Conservation (phyloP, 176 grass and related monocot genomes). For the Oryza glumipatula region DNA sequence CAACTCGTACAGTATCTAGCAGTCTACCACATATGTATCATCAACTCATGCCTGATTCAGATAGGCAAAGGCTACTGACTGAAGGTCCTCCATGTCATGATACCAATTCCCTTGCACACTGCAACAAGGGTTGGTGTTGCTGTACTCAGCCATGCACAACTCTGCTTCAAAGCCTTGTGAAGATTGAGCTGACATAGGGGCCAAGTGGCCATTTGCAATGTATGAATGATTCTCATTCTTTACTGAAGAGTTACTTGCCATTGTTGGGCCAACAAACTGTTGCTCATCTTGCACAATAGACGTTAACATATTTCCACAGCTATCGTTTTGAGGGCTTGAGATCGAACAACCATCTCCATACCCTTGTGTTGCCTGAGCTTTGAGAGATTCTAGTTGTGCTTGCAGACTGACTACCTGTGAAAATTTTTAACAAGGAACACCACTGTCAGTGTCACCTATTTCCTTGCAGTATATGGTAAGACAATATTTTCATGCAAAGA, state of each 20-base stretch:
- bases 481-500: slow-evolving; percentile 6
- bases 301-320: slow-evolving; percentile 28
- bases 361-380: slow-evolving; percentile 53
- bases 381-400: slow-evolving; percentile 77
- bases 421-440: slow-evolving; percentile 25
- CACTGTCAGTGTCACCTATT: slow-evolving; percentile 27
- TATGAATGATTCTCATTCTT: slow-evolving; percentile 51
- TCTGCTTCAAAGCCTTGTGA: slow-evolving; percentile 48
- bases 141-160: slow-evolving; percentile 40
- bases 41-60: slow-evolving; percentile 59
- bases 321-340: slow-evolving; percentile 52
- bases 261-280: slow-evolving; percentile 25
- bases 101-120: slow-evolving; percentile 46
- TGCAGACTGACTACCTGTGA: slow-evolving; percentile 78
- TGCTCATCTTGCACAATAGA: slow-evolving; percentile 32
- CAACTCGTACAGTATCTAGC: slow-evolving; percentile 7
- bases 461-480: slow-evolving; percentile 3
- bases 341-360: slow-evolving; percentile 40
- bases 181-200: slow-evolving; percentile 46
- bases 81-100: slow-evolving; percentile 71
- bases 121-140: slow-evolving; percentile 46
- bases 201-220: slow-evolving; percentile 38
- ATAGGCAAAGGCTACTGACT: slow-evolving; percentile 68
- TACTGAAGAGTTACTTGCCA: slow-evolving; percentile 43
- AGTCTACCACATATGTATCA: slow-evolving; percentile 16